Evolutionary conservation across 2,329 filamentous ascomycete genomes (phyloP).

Genomic region (Botrytis pseudocinerea): DNA sequence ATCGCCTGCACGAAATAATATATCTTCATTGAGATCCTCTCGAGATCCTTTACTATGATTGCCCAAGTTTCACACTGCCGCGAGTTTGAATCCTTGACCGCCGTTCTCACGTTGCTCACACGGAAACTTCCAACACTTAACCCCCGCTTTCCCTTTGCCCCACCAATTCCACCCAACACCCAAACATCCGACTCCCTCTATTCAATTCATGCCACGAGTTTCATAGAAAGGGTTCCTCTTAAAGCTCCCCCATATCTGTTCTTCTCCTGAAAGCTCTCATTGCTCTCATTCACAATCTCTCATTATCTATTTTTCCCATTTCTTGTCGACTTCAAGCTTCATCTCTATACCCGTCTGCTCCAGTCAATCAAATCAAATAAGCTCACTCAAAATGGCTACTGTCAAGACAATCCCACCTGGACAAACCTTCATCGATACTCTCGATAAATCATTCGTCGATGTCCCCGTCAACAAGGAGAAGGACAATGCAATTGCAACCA

Average conservation of each 20-base stretch:
- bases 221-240: conserved; percentile 4
- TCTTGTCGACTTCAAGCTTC: no score
- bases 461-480: conserved; percentile 74
- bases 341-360: neutral
- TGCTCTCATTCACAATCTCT: neutral
- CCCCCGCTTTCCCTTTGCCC: neutral
- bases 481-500: conserved; percentile 76
- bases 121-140: neutral
- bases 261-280: neutral
- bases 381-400: conserved; percentile 32
- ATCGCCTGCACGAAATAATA: neutral
- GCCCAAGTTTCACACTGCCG: neutral
- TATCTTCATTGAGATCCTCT: neutral
- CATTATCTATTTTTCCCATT: neutral
- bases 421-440: conserved; percentile 77
- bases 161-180: neutral
- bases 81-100: conserved; percentile 6
- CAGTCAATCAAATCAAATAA: neutral
- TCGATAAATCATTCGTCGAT: conserved; percentile 80
- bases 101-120: neutral
- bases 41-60: neutral
- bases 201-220: conserved; percentile 16
- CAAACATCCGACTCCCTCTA: neutral
- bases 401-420: conserved; percentile 38
- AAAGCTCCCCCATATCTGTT: conserved; percentile 4